A percentile compares a stretch with the other conserved stretches of the same genome.
phyloP scores from a whole-genome alignment of 768 basidiomycete species.

The Hypholoma sublateritium region DNA sequence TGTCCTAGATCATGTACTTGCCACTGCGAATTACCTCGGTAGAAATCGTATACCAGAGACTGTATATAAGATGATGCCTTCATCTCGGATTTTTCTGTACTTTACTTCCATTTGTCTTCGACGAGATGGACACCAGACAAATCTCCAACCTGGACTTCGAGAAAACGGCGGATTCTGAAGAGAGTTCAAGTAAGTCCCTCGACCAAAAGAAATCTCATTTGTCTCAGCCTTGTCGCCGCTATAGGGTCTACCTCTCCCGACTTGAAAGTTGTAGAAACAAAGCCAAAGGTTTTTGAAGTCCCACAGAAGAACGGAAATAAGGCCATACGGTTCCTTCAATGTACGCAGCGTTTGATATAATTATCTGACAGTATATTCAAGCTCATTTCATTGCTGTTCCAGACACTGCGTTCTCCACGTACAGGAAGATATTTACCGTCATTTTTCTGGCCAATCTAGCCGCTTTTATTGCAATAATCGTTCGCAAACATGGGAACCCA shows the following conservation, averaged over 20 bases:
- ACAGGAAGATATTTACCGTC: neutral
- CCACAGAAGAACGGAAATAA: neutral
- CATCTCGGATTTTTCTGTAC: neutral
- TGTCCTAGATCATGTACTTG: neutral
- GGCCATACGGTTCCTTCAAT: neutral
- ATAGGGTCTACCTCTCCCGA: neutral
- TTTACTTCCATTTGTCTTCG: neutral
- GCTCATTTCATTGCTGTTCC: neutral
- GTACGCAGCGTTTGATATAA: neutral
- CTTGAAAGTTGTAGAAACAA: neutral
- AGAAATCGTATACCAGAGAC: neutral
- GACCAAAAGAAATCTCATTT: too few relatives aligned
- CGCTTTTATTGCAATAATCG: conserved; percentile 42
- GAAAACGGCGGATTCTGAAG: neutral
- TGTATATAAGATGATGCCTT: neutral
- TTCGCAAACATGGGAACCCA: conserved; percentile 30
- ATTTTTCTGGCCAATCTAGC: conserved; percentile 36
- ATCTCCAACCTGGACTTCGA: neutral
- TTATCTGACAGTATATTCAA: neutral
- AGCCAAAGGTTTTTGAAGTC: neutral
- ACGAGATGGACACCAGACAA: neutral
- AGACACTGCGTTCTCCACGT: neutral
- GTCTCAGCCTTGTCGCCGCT: neutral
- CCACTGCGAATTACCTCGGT: neutral
- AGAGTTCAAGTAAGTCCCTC: neutral